Percentiles rank a stretch among this genome's conserved stretches.
phyloP scores from a whole-genome alignment of 2,329 filamentous ascomycete genomes.

The Sporothrix brasiliensis region DNA sequence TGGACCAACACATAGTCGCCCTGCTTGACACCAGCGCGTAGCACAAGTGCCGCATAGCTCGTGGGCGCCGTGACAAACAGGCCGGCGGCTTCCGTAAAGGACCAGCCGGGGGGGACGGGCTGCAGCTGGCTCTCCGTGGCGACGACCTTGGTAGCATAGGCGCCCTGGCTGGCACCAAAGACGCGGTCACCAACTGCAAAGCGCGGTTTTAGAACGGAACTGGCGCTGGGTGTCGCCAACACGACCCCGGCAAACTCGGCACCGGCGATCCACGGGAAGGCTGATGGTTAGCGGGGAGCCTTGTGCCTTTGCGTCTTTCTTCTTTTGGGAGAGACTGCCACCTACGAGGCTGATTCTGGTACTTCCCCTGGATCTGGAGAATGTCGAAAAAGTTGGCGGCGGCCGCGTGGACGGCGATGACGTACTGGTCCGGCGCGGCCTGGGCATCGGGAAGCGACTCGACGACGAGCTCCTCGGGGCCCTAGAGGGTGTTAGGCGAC shows the following conservation, averaged over 20 bases:
- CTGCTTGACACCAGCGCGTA: constrained; percentile 72
- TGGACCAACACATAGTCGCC: constrained; percentile 90
- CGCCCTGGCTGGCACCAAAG: constrained; percentile 84
- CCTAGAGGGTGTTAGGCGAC: constrained; percentile 51
- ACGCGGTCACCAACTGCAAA: constrained; percentile 80
- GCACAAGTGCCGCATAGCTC: constrained; percentile 80
- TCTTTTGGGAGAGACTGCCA: neutral
- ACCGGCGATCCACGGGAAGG: constrained; percentile 85
- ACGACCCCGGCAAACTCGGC: constrained; percentile 84
- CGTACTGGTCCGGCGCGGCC: constrained; percentile 74
- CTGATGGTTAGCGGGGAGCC: constrained; percentile 40
- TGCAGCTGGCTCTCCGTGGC: constrained; percentile 68
- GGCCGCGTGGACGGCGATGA: constrained; percentile 82
- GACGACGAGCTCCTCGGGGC: constrained; percentile 77
- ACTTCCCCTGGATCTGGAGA: constrained; percentile 92
- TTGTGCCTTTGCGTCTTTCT: no score
- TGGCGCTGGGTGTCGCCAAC: constrained; percentile 54
- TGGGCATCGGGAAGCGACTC: constrained; percentile 72
- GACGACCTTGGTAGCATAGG: constrained; percentile 76
- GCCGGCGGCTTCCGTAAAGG: constrained; percentile 80
- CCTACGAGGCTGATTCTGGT: constrained; percentile 81
- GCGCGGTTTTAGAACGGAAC: constrained; percentile 55
- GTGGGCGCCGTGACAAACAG: constrained; percentile 92
- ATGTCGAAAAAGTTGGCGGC: constrained; percentile 98
- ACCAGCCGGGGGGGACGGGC: constrained; percentile 79